Evolutionary conservation across 1,284 basidiomycete genomes (phyloP).

Genomic region (Cutaneotrichosporon cutaneum): DNA sequence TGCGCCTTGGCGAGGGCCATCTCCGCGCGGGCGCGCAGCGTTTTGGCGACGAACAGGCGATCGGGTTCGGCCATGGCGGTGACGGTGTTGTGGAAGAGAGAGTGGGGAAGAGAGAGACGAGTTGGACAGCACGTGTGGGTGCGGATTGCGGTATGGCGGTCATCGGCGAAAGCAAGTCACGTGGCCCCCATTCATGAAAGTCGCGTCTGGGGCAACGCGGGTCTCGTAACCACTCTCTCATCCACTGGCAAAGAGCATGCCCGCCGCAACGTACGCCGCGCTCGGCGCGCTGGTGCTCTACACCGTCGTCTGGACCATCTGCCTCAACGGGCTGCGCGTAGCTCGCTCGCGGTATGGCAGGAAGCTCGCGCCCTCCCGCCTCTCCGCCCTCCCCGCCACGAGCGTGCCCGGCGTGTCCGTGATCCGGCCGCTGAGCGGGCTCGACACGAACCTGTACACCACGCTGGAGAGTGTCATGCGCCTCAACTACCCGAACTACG

Average conservation of each 20-base stretch:
- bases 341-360: conserved; percentile 74
- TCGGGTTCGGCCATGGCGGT: not conserved
- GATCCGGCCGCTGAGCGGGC: conserved; percentile 83
- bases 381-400: conserved; percentile 58
- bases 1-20: conserved; percentile 11
- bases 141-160: not conserved
- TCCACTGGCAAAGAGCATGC: not conserved
- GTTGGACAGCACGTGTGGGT: not conserved
- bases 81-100: not conserved
- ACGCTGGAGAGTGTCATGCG: conserved; percentile 86
- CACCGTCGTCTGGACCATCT: conserved; percentile 66
- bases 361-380: conserved; percentile 62
- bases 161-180: too few relatives aligned
- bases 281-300: conserved; percentile 59
- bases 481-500: conserved; percentile 83
- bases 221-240: not conserved
- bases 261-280: conserved; percentile 5
- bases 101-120: not conserved
- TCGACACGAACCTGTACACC: conserved; percentile 89
- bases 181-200: too few relatives aligned
- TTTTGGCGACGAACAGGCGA: not conserved
- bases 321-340: conserved; percentile 70
- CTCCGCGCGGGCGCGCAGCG: conserved; percentile 6
- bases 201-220: not conserved
- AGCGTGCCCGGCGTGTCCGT: conserved; percentile 82